Conservation (phyloP, 2,329 filamentous ascomycete species). For the Leptographium galeiforme region DNA sequence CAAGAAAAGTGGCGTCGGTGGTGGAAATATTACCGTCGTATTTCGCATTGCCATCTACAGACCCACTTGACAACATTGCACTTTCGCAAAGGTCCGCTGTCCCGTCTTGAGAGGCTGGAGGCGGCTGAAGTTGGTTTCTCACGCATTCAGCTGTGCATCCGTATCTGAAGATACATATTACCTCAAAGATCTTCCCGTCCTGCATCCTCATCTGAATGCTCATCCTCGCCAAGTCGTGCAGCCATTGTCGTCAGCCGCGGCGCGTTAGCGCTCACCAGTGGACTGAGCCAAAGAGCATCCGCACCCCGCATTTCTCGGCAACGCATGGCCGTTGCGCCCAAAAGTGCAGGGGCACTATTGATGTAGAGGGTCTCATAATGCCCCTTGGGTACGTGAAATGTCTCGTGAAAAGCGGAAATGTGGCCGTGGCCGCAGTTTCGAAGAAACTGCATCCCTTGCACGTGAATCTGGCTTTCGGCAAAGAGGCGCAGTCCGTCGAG, state of each 20-base stretch:
- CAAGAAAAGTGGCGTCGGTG: too few species aligned
- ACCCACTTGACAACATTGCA: too few species aligned
- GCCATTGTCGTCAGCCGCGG: slow-evolving; percentile 7
- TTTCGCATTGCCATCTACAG: too few species aligned
- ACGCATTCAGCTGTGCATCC: too few species aligned
- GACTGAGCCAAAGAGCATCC: slow-evolving; percentile 2
- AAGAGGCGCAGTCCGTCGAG: slow-evolving; percentile 10
- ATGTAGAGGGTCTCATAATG: slow-evolving; percentile 11
- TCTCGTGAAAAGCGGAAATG: slow-evolving; percentile 12
- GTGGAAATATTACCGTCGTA: too few species aligned
- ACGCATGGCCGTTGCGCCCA: slow-evolving; percentile 1
- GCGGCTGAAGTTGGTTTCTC: too few species aligned
- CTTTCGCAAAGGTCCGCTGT: too few species aligned
- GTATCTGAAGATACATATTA: too few species aligned
- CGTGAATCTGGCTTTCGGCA: slow-evolving; percentile 8
- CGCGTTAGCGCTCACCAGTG: slow-evolving; percentile 9
- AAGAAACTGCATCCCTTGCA: slow-evolving; percentile 8
- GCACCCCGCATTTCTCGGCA: not conserved
- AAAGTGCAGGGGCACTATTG: slow-evolving; percentile 9
- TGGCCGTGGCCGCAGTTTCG: not conserved
- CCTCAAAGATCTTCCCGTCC: too few species aligned
- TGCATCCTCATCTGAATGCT: too few species aligned
- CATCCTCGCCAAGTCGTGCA: not conserved
- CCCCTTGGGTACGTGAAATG: slow-evolving; percentile 9
- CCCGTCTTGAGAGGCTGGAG: too few species aligned